These are phyloP conservation scores for Colletotrichum navitas DNA, from an alignment of 2,329 filamentous ascomycete species.

Conservation along the genomic window DNA sequence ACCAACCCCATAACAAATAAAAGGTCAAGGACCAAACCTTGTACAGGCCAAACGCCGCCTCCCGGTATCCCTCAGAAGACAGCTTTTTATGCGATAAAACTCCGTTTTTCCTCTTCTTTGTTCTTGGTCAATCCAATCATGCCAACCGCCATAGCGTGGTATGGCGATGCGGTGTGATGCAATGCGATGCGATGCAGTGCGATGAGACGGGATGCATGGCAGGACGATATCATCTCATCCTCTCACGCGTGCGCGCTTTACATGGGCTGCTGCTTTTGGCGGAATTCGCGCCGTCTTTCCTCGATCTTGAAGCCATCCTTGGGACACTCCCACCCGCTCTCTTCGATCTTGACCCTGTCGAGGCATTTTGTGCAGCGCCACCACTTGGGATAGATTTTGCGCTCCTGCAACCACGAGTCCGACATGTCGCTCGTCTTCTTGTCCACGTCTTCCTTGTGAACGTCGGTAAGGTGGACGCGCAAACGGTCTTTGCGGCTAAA, in stretches of 20 bases:
- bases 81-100: conserved; percentile 36
- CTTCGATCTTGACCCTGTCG: conserved; percentile 56
- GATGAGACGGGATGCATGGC: neutral
- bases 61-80: conserved; percentile 26
- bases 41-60: conserved; percentile 22
- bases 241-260: neutral
- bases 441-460: conserved; percentile 66
- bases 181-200: neutral
- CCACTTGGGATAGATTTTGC: conserved; percentile 59
- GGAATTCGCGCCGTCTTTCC: conserved; percentile 41
- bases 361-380: conserved; percentile 69
- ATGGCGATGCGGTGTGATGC: neutral
- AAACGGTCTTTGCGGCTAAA: conserved; percentile 69
- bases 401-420: conserved; percentile 55
- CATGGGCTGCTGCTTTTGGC: conserved; percentile 32
- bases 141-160: neutral
- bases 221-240: neutral
- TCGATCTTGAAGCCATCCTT: conserved; percentile 40
- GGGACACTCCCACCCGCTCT: conserved; percentile 60
- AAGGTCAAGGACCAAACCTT: conserved; percentile 9
- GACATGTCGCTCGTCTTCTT: conserved; percentile 56
- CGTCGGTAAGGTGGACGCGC: conserved; percentile 67
- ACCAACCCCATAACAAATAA: neutral
- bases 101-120: conserved; percentile 7
- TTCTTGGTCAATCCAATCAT: neutral